Conservation (phyloP, 1,284 basidiomycete species). For the Tylopilus sp. region DNA sequence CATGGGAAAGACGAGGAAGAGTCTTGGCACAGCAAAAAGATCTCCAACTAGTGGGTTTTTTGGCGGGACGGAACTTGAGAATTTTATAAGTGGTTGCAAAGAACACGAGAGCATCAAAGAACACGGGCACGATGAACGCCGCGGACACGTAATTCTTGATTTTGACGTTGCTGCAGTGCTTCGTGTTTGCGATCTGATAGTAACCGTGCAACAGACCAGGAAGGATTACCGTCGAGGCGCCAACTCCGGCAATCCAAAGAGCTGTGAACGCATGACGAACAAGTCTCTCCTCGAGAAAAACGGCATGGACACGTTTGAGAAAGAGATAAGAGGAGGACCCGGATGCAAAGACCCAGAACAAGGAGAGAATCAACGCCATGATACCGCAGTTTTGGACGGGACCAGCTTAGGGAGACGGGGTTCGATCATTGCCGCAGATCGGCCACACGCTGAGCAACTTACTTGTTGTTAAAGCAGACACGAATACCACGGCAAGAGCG, state of each 20-base stretch:
- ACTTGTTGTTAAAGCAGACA: conserved; percentile 24
- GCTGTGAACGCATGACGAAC: conserved; percentile 21
- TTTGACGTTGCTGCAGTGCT: conserved; percentile 19
- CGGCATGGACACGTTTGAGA: conserved; percentile 31
- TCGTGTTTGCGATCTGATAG: conserved; percentile 24
- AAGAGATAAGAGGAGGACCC: conserved; percentile 32
- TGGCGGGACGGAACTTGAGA: conserved; percentile 7
- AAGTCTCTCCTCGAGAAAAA: conserved; percentile 19
- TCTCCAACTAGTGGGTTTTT: conserved; percentile 9
- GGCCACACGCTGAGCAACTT: not conserved
- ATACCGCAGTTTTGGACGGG: conserved; percentile 22
- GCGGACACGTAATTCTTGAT: conserved; percentile 16
- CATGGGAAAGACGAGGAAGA: conserved; percentile 28
- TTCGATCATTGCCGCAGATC: not conserved
- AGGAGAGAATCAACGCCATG: conserved; percentile 11
- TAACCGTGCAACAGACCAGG: conserved; percentile 12
- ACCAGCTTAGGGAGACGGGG: conserved; percentile 14
- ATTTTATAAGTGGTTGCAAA: conserved; percentile 27
- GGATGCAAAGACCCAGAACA: conserved; percentile 24
- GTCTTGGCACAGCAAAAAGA: conserved; percentile 3
- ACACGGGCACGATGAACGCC: conserved; percentile 22
- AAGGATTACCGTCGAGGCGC: conserved; percentile 19
- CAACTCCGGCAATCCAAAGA: conserved; percentile 27
- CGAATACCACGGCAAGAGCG: conserved; percentile 18
- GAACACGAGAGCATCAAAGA: conserved; percentile 31